Conservation (phyloP, 305 asterid species). For the Lippia alba region DNA sequence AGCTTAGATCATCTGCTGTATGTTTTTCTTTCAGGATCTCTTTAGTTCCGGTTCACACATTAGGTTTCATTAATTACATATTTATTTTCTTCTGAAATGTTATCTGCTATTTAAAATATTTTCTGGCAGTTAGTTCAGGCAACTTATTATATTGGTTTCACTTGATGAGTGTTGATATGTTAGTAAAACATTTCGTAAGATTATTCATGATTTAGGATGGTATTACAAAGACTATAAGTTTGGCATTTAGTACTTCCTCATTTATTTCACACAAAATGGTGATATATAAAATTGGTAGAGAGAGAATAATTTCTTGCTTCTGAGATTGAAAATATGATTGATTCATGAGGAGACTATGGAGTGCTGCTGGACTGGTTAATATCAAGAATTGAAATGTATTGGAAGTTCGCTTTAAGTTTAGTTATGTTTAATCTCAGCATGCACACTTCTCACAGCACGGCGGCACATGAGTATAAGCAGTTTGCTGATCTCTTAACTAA, state of each 20-base stretch:
- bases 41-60: slow-evolving; percentile 23
- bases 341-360: background rate
- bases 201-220: slow-evolving; percentile 6
- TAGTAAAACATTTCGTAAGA: slow-evolving; percentile 15
- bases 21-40: slow-evolving; percentile 43
- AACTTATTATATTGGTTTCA: slow-evolving; percentile 11
- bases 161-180: slow-evolving; percentile 23
- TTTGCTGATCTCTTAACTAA: too few species aligned
- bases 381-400: too few species aligned
- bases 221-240: background rate
- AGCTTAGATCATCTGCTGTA: slow-evolving; percentile 98
- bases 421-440: too few species aligned
- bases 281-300: slow-evolving; percentile 5
- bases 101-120: slow-evolving; percentile 25
- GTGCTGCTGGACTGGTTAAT: too few species aligned
- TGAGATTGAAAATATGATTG: background rate
- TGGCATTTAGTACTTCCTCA: background rate
- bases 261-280: background rate
- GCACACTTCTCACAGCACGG: too few species aligned
- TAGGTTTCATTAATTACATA: slow-evolving; percentile 22
- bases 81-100: slow-evolving; percentile 21
- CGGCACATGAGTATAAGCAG: too few species aligned
- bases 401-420: too few species aligned
- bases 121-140: background rate
- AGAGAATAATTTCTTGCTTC: slow-evolving; percentile 6